phyloP scores from a whole-genome alignment of 2,329 filamentous ascomycete species.

The Ceratocystis cubensis region DNA sequence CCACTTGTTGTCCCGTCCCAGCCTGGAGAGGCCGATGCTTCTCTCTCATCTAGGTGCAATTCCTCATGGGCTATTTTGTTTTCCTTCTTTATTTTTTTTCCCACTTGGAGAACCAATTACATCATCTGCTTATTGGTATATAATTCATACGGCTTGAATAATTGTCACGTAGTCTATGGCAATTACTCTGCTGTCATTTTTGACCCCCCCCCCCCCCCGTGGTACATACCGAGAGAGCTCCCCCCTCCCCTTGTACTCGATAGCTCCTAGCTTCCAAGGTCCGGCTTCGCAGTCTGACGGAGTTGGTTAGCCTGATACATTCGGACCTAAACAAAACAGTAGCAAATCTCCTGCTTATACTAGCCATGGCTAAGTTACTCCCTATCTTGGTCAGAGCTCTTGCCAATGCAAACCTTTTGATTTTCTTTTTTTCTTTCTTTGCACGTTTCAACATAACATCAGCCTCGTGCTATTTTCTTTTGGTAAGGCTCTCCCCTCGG shows the following conservation, averaged over 20 bases:
- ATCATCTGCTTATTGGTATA: background rate
- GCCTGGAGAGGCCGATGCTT: background rate
- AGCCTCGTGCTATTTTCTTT: constrained; percentile 6
- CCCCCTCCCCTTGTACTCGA: background rate
- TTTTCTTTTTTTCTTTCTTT: background rate
- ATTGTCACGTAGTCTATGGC: background rate
- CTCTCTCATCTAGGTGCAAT: background rate
- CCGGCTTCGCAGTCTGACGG: constrained; percentile 20
- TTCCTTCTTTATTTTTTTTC: background rate
- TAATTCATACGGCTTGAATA: background rate
- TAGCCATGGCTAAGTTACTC: background rate
- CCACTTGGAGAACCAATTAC: background rate
- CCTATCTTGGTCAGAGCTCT: constrained; percentile 3
- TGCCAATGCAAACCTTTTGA: constrained; percentile 3
- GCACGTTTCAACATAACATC: background rate
- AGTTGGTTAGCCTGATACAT: constrained; percentile 15
- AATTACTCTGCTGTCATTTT: background rate
- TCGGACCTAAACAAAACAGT: constrained; percentile 10
- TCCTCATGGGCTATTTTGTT: background rate
- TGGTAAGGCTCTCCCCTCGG: background rate
- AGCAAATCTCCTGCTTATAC: background rate
- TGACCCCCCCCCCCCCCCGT: background rate
- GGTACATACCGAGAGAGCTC: background rate
- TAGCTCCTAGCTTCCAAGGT: constrained; percentile 12
- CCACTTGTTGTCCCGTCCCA: constrained; percentile 3